These are phyloP conservation scores for Candida anglica DNA, from an alignment of 805 yeast genomes.

Conservation along the genomic window DNA sequence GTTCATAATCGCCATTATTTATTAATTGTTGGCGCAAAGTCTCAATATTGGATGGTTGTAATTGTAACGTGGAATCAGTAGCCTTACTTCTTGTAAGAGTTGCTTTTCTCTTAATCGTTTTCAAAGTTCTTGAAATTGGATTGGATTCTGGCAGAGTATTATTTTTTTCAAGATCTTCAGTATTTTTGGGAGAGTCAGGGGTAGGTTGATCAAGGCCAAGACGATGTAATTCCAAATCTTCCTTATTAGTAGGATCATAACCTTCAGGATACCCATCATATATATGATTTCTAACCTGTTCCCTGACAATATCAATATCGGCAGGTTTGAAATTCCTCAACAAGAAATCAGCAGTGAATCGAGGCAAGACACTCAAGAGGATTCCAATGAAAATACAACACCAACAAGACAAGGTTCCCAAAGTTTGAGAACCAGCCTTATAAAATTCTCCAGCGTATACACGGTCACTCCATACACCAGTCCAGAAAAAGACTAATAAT, in stretches of 20 bases:
- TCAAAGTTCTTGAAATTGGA: constrained; percentile 25
- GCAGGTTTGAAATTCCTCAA: constrained; percentile 53
- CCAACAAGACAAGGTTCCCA: constrained; percentile 66
- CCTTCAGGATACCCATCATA: constrained; percentile 46
- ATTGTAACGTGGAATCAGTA: constrained; percentile 12
- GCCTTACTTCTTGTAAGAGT: constrained; percentile 15
- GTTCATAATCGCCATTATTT: constrained; percentile 30
- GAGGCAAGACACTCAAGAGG: constrained; percentile 54
- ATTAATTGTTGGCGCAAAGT: constrained; percentile 37
- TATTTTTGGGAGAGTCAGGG: constrained; percentile 6
- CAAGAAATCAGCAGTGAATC: constrained; percentile 49
- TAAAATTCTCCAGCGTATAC: constrained; percentile 55
- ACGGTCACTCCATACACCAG: constrained; percentile 70
- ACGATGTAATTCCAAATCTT: constrained; percentile 37
- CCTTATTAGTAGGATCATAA: constrained; percentile 51
- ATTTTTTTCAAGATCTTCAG: constrained; percentile 4
- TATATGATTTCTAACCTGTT: constrained; percentile 49
- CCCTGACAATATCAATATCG: constrained; percentile 72
- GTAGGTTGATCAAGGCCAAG: constrained; percentile 29
- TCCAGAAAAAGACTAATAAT: constrained; percentile 65
- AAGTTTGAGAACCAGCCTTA: constrained; percentile 58
- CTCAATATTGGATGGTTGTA: constrained; percentile 29
- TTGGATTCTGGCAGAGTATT: constrained; percentile 7
- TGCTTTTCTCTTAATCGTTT: constrained; percentile 29
- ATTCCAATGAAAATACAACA: constrained; percentile 54